These are phyloP conservation scores for Sclerotinia glacialis DNA, from an alignment of 2,329 filamentous ascomycete species.

Conservation along the genomic window DNA sequence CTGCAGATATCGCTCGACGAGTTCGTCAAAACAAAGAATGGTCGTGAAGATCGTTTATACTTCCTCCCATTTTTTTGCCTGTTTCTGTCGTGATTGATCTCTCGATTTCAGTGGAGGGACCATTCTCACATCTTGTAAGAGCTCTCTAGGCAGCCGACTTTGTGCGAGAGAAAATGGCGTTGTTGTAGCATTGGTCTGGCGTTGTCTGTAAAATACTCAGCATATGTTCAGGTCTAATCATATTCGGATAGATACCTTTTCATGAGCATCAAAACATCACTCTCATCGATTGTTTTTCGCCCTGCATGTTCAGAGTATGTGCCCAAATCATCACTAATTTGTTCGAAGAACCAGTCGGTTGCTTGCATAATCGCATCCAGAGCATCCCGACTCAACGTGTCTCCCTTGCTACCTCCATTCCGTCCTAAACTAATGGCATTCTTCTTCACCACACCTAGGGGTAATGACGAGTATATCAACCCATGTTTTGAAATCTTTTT, in stretches of 20 bases:
- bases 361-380: constrained; percentile 74
- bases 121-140: constrained; percentile 80
- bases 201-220: constrained; percentile 60
- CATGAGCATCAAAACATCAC: constrained; percentile 79
- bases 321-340: constrained; percentile 74
- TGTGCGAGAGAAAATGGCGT: constrained; percentile 85
- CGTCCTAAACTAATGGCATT: constrained; percentile 69
- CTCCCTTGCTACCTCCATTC: constrained; percentile 61
- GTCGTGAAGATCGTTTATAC: constrained; percentile 49
- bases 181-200: constrained; percentile 66
- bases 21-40: constrained; percentile 75
- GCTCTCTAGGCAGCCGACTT: constrained; percentile 74
- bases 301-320: constrained; percentile 80
- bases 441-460: constrained; percentile 69
- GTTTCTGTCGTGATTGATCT: constrained; percentile 4
- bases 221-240: constrained; percentile 25
- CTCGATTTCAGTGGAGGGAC: constrained; percentile 53
- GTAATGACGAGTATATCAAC: constrained; percentile 72
- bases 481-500: constrained; percentile 66
- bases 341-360: constrained; percentile 90
- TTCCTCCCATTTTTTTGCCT: constrained; percentile 42
- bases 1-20: constrained; percentile 67
- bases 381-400: constrained; percentile 70
- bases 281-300: constrained; percentile 81
- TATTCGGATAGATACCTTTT: constrained; percentile 57